phyloP scores from a whole-genome alignment of 257 asterid species.

The Phtheirospermum japonicum region DNA sequence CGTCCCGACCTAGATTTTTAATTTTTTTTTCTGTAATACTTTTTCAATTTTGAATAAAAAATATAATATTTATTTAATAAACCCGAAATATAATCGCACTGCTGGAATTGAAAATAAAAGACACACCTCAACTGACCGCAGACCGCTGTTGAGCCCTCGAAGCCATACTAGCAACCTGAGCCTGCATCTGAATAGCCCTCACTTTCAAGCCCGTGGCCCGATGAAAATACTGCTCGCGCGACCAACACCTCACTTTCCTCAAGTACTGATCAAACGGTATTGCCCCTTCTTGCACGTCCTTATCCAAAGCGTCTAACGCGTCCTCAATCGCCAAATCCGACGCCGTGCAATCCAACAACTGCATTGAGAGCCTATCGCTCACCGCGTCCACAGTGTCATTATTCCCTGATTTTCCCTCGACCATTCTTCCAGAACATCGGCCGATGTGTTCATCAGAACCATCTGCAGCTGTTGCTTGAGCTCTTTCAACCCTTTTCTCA shows the following conservation, averaged over 20 bases:
- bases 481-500: slow-evolving; percentile 64
- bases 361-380: slow-evolving; percentile 63
- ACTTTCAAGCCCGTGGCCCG: slow-evolving; percentile 79
- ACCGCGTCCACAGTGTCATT: slow-evolving; percentile 43
- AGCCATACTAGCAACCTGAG: slow-evolving; percentile 89
- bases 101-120: no score
- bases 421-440: slow-evolving; percentile 70
- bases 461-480: slow-evolving; percentile 87
- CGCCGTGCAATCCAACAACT: slow-evolving; percentile 71
- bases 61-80: no score
- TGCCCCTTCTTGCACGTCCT: slow-evolving; percentile 78
- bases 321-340: slow-evolving; percentile 84
- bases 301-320: slow-evolving; percentile 74
- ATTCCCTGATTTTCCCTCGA: slow-evolving; percentile 42
- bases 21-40: no score
- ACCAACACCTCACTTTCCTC: slow-evolving; percentile 74
- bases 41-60: no score
- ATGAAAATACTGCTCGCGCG: slow-evolving; percentile 80
- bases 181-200: slow-evolving; percentile 87
- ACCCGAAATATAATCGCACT: no score
- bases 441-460: slow-evolving; percentile 74
- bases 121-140: slow-evolving; percentile 7
- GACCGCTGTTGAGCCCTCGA: slow-evolving; percentile 56
- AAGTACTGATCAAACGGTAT: slow-evolving; percentile 82
- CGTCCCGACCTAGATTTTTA: no score